Conservation (phyloP, 163 green algal species). For the Scenedesmus sp. region DNA sequence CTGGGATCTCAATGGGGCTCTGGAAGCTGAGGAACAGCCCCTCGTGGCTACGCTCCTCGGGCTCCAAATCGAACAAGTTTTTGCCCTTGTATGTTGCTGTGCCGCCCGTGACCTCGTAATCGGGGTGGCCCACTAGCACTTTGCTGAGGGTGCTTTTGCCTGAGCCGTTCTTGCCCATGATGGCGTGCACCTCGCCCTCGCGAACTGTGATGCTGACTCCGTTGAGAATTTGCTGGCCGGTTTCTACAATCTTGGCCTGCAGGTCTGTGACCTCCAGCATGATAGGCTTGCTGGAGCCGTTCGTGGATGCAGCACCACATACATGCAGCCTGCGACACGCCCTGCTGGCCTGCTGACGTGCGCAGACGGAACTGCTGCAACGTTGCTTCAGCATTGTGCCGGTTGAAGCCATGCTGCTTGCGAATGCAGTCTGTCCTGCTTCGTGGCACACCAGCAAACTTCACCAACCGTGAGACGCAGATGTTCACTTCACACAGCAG, state of each 20-base stretch:
- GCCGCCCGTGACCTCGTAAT: conserved; percentile 96
- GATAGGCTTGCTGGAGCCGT: conserved; percentile 42
- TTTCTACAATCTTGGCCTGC: conserved; percentile 85
- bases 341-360: conserved; percentile 32
- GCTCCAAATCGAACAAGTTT: conserved; percentile 95
- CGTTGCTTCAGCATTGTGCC: background rate
- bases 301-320: conserved; percentile 11
- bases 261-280: conserved; percentile 95
- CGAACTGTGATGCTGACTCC: conserved; percentile 92
- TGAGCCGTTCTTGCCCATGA: conserved; percentile 99
- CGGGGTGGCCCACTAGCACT: conserved; percentile 96
- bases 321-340: background rate
- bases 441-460: conserved; percentile 7
- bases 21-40: conserved; percentile 94
- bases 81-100: conserved; percentile 89
- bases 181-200: conserved; percentile 90
- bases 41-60: conserved; percentile 92
- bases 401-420: background rate
- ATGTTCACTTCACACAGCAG: background rate
- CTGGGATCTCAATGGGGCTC: conserved; percentile 95
- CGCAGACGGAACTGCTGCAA: background rate
- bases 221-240: conserved; percentile 91
- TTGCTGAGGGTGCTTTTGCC: conserved; percentile 98
- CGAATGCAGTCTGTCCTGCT: background rate
- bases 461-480: background rate